Evolutionary conservation across 345 rosid genomes (phyloP), one percentile per base, ranked within the genome.

Genomic region (Diplotaxis tenuifolia): DNA sequence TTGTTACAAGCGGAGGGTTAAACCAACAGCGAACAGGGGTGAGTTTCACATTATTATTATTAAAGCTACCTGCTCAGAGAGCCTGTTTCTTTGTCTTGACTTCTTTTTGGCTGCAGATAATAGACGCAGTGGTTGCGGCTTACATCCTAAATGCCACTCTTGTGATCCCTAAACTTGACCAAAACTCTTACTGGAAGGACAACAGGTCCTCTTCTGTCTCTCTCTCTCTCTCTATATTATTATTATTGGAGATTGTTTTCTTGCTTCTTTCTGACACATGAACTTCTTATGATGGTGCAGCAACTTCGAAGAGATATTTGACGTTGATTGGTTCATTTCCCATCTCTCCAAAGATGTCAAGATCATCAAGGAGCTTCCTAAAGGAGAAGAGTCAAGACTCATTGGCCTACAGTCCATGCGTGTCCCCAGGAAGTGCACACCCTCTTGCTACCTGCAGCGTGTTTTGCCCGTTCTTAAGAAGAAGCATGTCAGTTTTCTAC

Each of bases 21-120:
- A 94, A 94, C 84, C 97, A 94, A 65, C 97, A 91, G 73, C 84
- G 93, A 78, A 89, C 97, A 59, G 97, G 96, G 86, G 98, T 91
- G 77, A 79, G 90, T 71, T 62, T 34, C 40, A 4, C 49, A 42
- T 42, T n/a, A 62, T 34, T 55, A 28, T 20, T 55, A 22, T 10
- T 28, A 11, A 10, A 3, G 28, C 18, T 56, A 47, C 29, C 29
- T 22, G 59, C 15, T 20, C 2, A 5, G 19, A 16, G 63, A 23
- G 63, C 2, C 6, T 2, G 40, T 59, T 32, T 75, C 18, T 45
- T 28, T 18, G 61, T 18, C 64, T n/a, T 38, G 27, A 62, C 22
- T 3, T 61, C 49, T 21, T 58, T 50, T 28, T 42, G 22, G 5
- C 34, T 62, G 80, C 89, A 93, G 98, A 91, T 94, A 75, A 87